Evolutionary conservation across 179 eudicot genomes (phyloP).

Genomic region (Gypsophila paniculata): DNA sequence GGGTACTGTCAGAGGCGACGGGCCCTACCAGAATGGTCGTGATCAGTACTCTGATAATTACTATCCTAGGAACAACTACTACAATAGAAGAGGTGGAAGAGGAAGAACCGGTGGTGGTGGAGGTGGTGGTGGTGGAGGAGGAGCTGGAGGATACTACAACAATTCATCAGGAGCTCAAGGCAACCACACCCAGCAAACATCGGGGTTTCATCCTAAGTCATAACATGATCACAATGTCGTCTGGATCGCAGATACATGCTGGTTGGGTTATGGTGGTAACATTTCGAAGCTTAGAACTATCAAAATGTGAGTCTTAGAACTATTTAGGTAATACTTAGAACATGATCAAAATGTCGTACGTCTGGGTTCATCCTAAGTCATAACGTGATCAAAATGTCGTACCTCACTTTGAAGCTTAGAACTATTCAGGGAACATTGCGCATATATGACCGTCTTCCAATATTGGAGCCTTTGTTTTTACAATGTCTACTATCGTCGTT

Average conservation of each 20-base stretch:
- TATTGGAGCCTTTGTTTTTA: too few species aligned
- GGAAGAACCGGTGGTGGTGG: slow-evolving; percentile 29
- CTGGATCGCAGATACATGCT: slow-evolving; percentile 14
- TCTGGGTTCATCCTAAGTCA: too few species aligned
- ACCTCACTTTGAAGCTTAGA: too few species aligned
- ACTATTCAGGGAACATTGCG: too few species aligned
- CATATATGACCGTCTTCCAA: too few species aligned
- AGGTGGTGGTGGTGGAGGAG: slow-evolving; percentile 39
- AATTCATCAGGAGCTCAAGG: slow-evolving; percentile 34
- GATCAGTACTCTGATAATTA: slow-evolving; percentile 58
- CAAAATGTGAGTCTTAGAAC: too few species aligned
- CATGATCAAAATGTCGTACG: too few species aligned
- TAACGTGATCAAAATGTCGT: too few species aligned
- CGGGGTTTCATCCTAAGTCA: slow-evolving; percentile 29
- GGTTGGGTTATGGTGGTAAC: slow-evolving; percentile 24
- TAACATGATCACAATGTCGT: slow-evolving; percentile 5
- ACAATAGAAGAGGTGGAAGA: slow-evolving; percentile 48
- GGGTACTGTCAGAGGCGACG: slow-evolving; percentile 54
- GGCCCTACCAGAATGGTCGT: slow-evolving; percentile 69
- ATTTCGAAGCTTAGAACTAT: too few species aligned
- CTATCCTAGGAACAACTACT: slow-evolving; percentile 48
- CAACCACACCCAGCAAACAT: slow-evolving; percentile 31
- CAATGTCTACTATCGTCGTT: too few species aligned
- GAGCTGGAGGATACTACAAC: slow-evolving; percentile 36
- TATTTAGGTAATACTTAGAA: too few species aligned